Conservation (phyloP, 2,329 filamentous ascomycete species). For the Calonectria pauciramosa region DNA sequence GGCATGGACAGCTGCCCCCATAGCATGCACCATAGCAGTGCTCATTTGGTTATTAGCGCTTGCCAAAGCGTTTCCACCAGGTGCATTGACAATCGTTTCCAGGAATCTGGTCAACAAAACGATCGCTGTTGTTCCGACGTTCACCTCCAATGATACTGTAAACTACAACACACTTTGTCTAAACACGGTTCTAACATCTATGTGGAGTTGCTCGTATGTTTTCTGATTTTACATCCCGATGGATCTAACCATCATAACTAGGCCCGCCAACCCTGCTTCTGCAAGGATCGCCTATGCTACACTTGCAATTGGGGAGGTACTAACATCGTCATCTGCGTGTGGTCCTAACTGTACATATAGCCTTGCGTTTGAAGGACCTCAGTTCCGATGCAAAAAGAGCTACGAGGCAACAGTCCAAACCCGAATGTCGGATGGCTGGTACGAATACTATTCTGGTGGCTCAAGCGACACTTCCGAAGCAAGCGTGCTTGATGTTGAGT, state of each 20-base stretch:
- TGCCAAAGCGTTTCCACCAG: constrained; percentile 14
- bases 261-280: background rate
- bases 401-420: background rate
- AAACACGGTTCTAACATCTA: background rate
- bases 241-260: background rate
- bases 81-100: constrained; percentile 1
- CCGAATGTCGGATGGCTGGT: background rate
- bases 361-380: background rate
- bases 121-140: background rate
- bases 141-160: background rate
- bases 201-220: background rate
- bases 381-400: background rate
- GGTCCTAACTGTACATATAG: background rate
- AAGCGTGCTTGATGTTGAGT: background rate
- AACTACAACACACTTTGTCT: background rate
- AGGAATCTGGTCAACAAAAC: background rate
- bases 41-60: background rate
- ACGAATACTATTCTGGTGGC: background rate
- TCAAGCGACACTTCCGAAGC: background rate
- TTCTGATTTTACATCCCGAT: background rate
- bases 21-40: background rate
- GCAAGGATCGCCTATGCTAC: background rate
- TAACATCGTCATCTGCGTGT: background rate
- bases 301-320: background rate
- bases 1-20: background rate